Evolutionary conservation across 208 protist genomes (phyloP), one percentile per base, ranked within the genome.

Genomic region (Leishmania gerbilli): DNA sequence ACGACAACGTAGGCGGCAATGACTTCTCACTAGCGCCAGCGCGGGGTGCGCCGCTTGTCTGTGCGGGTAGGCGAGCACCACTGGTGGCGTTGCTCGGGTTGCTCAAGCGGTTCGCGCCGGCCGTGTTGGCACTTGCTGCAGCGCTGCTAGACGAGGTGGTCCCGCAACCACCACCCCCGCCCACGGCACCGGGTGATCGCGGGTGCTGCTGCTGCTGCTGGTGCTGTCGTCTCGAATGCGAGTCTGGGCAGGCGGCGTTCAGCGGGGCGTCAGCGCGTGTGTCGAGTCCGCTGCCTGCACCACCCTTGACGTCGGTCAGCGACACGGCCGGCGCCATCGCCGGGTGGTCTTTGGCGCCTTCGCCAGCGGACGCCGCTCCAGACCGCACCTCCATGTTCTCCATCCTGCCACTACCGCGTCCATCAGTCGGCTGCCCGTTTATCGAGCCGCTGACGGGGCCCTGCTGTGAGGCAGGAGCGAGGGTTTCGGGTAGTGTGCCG

Each of bases 181-280:
- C 69, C 47, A 55, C 72, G 34, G 47, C 53, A 42, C 31, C 47
- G n/a, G 51, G 49, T 45, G 72, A 76, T 56, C 51, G 47, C 24
- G 53, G 47, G 31, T 76, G 51, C 72, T 62, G 71, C n/a, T 47
- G 71, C 37, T 62, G 71, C n/a, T 62, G 71, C 31, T 76, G 71
- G 47, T 62, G 71, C 47, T 74, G 60, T 34, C 31, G 60, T 1
- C 15, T 56, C 6, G 40, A 31, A 8, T 42, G n/a, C 53, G 72
- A 31, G n/a, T 62, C 51, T 40, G 17, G 17, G 47, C n/a, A 4
- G n/a, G 31, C 31, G 51, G 58, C 31, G 47, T 40, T 76, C 51
- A 76, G 45, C 51, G 72, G 72, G n/a, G 31, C 53, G 51, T 15
- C 72, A n/a, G 51, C 3, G 51, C 72, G 31, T 62, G 72, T 62